A percentile compares a stretch with the other conserved stretches of the same genome.
Evolutionary conservation across 2,329 filamentous ascomycete species (phyloP).

Genomic region (Fusarium nygamai): DNA sequence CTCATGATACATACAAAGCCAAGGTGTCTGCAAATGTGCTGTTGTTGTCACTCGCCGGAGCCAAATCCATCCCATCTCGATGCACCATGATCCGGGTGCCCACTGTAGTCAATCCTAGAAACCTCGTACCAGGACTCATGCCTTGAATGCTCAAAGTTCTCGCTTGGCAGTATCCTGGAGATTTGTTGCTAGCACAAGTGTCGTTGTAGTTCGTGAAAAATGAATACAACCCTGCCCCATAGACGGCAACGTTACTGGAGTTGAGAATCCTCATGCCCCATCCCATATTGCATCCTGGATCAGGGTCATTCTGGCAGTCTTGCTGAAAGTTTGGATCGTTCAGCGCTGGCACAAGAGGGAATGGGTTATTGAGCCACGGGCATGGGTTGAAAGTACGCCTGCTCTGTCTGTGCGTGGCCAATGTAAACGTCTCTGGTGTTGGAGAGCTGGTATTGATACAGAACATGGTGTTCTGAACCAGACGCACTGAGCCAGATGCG

Average conservation of each 20-base stretch:
- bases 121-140: conserved; percentile 25
- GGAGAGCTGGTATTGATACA: conserved; percentile 76
- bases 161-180: conserved; percentile 57
- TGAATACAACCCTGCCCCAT: conserved; percentile 73
- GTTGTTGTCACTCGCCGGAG: conserved; percentile 39
- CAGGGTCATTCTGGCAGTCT: conserved; percentile 55
- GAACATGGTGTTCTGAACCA: conserved; percentile 70
- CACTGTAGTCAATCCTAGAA: conserved; percentile 45
- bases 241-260: conserved; percentile 64
- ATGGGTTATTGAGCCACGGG: conserved; percentile 68
- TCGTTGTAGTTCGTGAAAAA: conserved; percentile 74
- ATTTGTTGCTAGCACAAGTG: conserved; percentile 55
- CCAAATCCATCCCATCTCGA: conserved; percentile 36
- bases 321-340: conserved; percentile 39
- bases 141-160: conserved; percentile 50
- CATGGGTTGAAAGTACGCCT: conserved; percentile 76
- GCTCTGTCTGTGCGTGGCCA: conserved; percentile 74
- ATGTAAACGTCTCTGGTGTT: conserved; percentile 70
- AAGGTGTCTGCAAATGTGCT: conserved; percentile 46
- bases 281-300: conserved; percentile 61
- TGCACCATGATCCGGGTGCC: conserved; percentile 43
- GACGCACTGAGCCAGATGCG: conserved; percentile 71
- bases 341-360: conserved; percentile 55
- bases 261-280: conserved; percentile 73
- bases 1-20: conserved; percentile 41